Base-by-base conservation (phyloP, 164 flowering plant genomes). In the Saururus chinensis region DNA sequence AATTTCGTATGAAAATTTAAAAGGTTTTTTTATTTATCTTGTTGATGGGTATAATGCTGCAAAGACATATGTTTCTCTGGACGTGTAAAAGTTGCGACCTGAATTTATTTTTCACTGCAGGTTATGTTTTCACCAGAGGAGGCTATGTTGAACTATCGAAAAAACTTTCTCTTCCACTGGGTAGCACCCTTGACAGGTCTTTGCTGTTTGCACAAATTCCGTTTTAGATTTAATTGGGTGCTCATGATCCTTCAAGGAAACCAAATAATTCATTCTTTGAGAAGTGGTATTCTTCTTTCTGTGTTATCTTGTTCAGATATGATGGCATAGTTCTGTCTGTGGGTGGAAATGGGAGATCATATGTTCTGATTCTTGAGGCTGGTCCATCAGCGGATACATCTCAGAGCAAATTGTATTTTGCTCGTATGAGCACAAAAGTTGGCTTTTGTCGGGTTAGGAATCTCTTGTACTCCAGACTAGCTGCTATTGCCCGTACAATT, bases 281-380 rank as follows among this genome's bases (percentile, higher is more conserved):
- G 37, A 2, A 30, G 37, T 30, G 37, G 12, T 14, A 1, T 41
- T 40, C 19, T 7, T 20, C 40, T 52, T 37, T 16, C 53, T 53
- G 26, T 40, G 8, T 37, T 21, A 7, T 9, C 12, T 42, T 66
- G 37, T 25, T 42, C 64, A 92, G 96, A 76, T 92, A 92, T 72
- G 97, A 93, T 68, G 98, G 98, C 52, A 76, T 93, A 51, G 77
- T 93, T 59, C 80, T 93, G 42, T 89, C 97, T 60, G 86, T 93
- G 66, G 98, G 98, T 60, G 98, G 98, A 40, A 93, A 90, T 75
- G 98, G 98, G 62, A 87, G 97, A 76, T 83, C 98, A 25, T 90
- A 77, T 70, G 77, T 84, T 60, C 42, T 93, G 66, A 86, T 93
- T 73, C 95, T 90, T 71, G 97, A 89, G 83, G 89, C 95, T 60